Evolutionary conservation across 2,329 filamentous ascomycete species (phyloP), one percentile per base, ranked within the genome.

Genomic region (Domatiomyces catenatus): DNA sequence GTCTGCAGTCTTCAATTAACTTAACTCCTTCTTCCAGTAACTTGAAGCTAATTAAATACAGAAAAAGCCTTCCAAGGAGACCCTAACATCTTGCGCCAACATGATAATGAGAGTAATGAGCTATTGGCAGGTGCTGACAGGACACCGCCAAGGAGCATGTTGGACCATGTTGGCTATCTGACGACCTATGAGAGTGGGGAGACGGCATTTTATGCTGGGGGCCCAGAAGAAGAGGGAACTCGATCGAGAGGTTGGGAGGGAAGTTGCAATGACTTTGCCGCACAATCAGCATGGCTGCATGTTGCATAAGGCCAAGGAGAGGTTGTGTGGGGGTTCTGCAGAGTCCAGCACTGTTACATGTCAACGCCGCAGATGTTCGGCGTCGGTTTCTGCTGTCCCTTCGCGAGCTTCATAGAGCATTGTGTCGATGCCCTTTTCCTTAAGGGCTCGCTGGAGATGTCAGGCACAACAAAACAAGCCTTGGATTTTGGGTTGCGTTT

Each of bases 51-150:
- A n/a, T n/a, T n/a, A n/a, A n/a, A n/a, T n/a, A n/a, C n/a, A n/a
- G n/a, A n/a, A 24, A 6, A 24, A 24, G 95, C 66, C 77, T 75
- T 1, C 78, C 83, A 57, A 86, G n/a, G n/a, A n/a, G n/a, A n/a
- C n/a, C n/a, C n/a, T n/a, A 86, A 0, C 88, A 95, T 89, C 64
- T 95, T 95, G 64, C 88, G 88, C 62, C 83, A 86, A 60, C 90
- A 95, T 65, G 95, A 94, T 61, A 90, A 96, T 66, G 89, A 95
- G 61, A 85, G 79, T 48, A 94, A 94, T 63, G 73, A 76, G 50
- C 67, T 95, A 22, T 74, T 69, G 0, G 69, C 92, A 44, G 71
- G 72, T 1, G 67, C 72, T 26, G 63, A 64, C 36, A 53, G 68
- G 7, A 59, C 70, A 8, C 70, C 71, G 19, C 81, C 76, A 18